phyloP scores from a whole-genome alignment of 192 early-diverging fungal genomes.

The Coemansia sp. region DNA sequence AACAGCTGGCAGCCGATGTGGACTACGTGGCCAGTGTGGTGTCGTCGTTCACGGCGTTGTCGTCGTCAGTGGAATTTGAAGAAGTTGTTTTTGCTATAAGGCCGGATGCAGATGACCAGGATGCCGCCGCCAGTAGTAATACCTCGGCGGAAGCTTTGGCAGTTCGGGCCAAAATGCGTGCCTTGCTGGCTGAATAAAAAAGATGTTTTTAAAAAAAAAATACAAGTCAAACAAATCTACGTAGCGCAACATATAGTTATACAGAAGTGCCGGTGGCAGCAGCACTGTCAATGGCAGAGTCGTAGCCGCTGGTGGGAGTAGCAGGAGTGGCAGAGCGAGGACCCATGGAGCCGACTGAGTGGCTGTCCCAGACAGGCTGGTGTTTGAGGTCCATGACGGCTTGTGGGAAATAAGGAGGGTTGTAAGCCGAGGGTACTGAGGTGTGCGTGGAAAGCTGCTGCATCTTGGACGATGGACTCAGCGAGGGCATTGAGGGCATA shows the following conservation, averaged over 20 bases:
- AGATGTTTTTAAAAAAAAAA: not conserved
- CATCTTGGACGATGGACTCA: slow-evolving; percentile 1
- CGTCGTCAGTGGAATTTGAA: slow-evolving; percentile 23
- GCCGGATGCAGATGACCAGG: not conserved
- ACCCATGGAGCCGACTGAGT: not conserved
- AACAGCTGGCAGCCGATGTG: slow-evolving; percentile 39
- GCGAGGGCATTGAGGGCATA: not conserved
- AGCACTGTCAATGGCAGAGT: not conserved
- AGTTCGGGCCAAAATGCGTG: slow-evolving; percentile 14
- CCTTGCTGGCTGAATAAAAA: slow-evolving; percentile 6
- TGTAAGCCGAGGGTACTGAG: not conserved
- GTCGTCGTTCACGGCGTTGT: slow-evolving; percentile 18
- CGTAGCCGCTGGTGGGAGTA: slow-evolving; percentile 6
- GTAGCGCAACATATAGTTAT: not conserved
- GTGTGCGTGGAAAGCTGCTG: not conserved
- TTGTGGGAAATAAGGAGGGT: slow-evolving; percentile 4
- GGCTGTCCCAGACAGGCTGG: not conserved
- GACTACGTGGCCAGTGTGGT: slow-evolving; percentile 48
- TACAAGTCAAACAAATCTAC: not conserved
- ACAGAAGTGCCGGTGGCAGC: slow-evolving; percentile 16
- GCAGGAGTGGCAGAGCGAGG: slow-evolving; percentile 6
- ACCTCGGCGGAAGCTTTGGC: not conserved
- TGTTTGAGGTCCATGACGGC: not conserved
- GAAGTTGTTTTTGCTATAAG: slow-evolving; percentile 9
- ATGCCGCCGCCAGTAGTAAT: not conserved